phyloP scores from a whole-genome alignment of 2,329 filamentous ascomycete species.

The Trichophaea hybrida region DNA sequence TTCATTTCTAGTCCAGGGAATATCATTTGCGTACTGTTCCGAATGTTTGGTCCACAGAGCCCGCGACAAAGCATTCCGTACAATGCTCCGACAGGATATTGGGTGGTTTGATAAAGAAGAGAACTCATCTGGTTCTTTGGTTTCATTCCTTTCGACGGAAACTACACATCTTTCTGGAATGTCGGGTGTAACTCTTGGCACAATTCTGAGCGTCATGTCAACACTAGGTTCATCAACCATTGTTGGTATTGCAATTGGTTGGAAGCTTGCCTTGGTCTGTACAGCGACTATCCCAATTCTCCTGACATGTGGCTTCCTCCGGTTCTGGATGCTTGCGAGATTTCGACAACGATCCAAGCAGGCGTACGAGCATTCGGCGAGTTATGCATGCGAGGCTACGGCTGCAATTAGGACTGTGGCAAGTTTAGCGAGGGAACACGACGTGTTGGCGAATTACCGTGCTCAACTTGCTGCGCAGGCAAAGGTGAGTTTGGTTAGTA shows the following conservation, averaged over 20 bases:
- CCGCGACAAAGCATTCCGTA: constrained; percentile 66
- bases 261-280: constrained; percentile 78
- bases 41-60: constrained; percentile 72
- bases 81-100: constrained; percentile 85
- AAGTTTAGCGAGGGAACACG: constrained; percentile 70
- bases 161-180: constrained; percentile 80
- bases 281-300: constrained; percentile 64
- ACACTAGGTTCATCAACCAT: constrained; percentile 63
- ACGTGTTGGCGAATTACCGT: constrained; percentile 62
- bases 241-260: constrained; percentile 60
- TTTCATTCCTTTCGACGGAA: constrained; percentile 76
- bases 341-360: constrained; percentile 68
- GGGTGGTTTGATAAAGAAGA: constrained; percentile 80
- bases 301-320: constrained; percentile 68
- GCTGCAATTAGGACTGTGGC: constrained; percentile 89
- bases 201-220: constrained; percentile 63
- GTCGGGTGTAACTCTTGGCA: constrained; percentile 74
- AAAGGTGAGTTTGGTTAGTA: constrained; percentile 52
- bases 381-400: constrained; percentile 83
- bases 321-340: constrained; percentile 68
- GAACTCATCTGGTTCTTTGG: constrained; percentile 78
- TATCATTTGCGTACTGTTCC: constrained; percentile 72
- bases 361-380: constrained; percentile 66
- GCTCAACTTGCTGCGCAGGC: constrained; percentile 51
- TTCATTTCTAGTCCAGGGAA: constrained; percentile 52